phyloP scores from a whole-genome alignment of 352 stramenopile genomes.

The Globisporangium solare region DNA sequence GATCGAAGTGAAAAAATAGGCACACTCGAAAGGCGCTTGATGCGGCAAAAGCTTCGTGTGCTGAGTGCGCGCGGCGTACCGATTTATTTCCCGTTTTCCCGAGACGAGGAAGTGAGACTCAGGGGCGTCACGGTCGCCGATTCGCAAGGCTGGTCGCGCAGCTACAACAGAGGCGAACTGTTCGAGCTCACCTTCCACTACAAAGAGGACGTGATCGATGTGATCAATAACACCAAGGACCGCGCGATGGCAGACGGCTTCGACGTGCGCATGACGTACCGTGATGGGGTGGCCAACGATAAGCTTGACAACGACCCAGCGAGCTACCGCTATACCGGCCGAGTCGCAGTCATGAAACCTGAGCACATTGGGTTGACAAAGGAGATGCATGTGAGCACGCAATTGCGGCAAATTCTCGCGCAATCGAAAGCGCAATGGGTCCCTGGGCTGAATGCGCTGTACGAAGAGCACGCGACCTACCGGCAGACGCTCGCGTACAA shows the following conservation, averaged over 20 bases:
- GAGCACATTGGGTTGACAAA: conserved; percentile 26
- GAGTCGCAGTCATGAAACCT: conserved; percentile 21
- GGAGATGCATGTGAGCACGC: conserved; percentile 26
- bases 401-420: conserved; percentile 20
- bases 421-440: conserved; percentile 20
- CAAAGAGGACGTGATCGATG: conserved; percentile 14
- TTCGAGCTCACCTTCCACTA: conserved; percentile 37
- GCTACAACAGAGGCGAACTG: conserved; percentile 12
- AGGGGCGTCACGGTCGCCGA: conserved; percentile 23
- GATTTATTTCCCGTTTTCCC: conserved; percentile 28
- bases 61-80: conserved; percentile 14
- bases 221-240: conserved; percentile 14
- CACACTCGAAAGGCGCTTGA: conserved; percentile 19
- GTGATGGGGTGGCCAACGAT: conserved; percentile 33
- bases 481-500: conserved; percentile 18
- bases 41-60: conserved; percentile 31
- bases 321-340: conserved; percentile 23
- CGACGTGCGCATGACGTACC: conserved; percentile 35
- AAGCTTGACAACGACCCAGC: conserved; percentile 24
- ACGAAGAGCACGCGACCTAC: conserved; percentile 20
- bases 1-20: conserved; percentile 37
- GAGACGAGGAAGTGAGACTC: conserved; percentile 26
- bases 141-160: conserved; percentile 14
- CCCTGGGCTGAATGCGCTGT: conserved; percentile 12
- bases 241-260: conserved; percentile 35